Evolutionary conservation across 805 yeast species (phyloP).

Genomic region (Osmozyma mogii): DNA sequence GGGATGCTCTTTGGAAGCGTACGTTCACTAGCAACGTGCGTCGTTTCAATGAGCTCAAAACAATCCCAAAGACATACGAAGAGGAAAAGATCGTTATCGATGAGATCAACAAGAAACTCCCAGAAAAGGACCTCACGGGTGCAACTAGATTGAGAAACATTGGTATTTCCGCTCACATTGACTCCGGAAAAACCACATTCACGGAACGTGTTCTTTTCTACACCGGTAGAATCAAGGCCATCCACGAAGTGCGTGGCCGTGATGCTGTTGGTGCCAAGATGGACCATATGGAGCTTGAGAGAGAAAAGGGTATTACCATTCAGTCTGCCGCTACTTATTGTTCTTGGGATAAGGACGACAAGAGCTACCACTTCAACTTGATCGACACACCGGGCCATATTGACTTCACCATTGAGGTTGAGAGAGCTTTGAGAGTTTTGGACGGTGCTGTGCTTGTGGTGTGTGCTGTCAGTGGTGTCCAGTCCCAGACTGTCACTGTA

Average conservation of each 20-base stretch:
- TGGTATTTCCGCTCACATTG: constrained; percentile 97
- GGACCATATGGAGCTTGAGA: constrained; percentile 98
- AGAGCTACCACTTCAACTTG: constrained; percentile 78
- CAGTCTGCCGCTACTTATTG: constrained; percentile 99
- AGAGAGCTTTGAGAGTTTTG: constrained; percentile 93
- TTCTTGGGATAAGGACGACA: constrained; percentile 76
- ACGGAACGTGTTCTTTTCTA: constrained; percentile 94
- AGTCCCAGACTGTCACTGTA: constrained; percentile 96
- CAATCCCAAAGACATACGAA: constrained; percentile 47
- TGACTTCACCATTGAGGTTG: constrained; percentile 98
- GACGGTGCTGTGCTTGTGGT: constrained; percentile 98
- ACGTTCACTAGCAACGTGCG: no score
- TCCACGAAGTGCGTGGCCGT: constrained; percentile 94
- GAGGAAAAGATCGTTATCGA: constrained; percentile 68
- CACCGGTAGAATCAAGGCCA: constrained; percentile 94
- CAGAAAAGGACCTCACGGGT: constrained; percentile 44
- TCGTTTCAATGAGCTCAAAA: no score
- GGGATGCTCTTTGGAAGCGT: no score
- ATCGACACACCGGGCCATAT: constrained; percentile 99
- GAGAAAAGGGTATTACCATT: constrained; percentile 97
- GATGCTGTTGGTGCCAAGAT: constrained; percentile 98
- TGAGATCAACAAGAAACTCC: constrained; percentile 41
- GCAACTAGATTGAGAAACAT: constrained; percentile 74
- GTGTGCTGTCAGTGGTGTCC: constrained; percentile 98
- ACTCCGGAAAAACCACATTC: constrained; percentile 96